phyloP scores from a whole-genome alignment of 75 land plant species.

The Picea sitchensis region DNA sequence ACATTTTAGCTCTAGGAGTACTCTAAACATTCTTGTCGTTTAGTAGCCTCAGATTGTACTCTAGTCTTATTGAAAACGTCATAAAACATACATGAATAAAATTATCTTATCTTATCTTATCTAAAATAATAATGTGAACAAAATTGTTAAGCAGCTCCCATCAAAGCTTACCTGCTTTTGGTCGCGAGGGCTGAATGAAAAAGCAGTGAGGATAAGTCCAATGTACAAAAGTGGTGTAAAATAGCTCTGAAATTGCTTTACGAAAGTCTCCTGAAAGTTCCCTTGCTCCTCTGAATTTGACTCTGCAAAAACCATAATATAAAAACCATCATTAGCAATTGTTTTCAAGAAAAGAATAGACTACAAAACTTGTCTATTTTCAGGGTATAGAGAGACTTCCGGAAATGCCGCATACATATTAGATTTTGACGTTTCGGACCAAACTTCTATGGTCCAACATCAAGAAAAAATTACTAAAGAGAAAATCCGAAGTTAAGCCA shows the following conservation, averaged over 20 bases:
- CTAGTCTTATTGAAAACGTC: neutral
- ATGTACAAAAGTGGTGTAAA: constrained; percentile 37
- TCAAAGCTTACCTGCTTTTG: constrained; percentile 44
- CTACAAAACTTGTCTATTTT: no score
- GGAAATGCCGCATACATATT: no score
- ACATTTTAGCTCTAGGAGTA: neutral
- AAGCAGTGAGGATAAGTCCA: constrained; percentile 36
- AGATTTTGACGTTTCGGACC: no score
- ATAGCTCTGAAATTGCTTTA: constrained; percentile 39
- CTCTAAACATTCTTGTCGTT: neutral
- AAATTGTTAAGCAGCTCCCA: neutral
- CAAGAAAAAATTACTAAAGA: no score
- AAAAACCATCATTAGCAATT: no score
- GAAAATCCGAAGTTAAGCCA: no score
- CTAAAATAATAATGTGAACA: neutral
- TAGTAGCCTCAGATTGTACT: neutral
- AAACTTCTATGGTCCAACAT: no score
- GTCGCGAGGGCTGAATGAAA: constrained; percentile 38
- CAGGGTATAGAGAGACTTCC: no score
- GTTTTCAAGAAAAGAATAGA: no score
- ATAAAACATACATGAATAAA: neutral
- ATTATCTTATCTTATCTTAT: neutral
- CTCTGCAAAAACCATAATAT: constrained; percentile 6
- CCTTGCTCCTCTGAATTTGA: constrained; percentile 52
- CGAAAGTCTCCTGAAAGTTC: constrained; percentile 42